A percentile compares a stretch with the other conserved stretches of the same genome.
phyloP scores from a whole-genome alignment of 2,329 filamentous ascomycete species.

The Fusarium bulbicola region DNA sequence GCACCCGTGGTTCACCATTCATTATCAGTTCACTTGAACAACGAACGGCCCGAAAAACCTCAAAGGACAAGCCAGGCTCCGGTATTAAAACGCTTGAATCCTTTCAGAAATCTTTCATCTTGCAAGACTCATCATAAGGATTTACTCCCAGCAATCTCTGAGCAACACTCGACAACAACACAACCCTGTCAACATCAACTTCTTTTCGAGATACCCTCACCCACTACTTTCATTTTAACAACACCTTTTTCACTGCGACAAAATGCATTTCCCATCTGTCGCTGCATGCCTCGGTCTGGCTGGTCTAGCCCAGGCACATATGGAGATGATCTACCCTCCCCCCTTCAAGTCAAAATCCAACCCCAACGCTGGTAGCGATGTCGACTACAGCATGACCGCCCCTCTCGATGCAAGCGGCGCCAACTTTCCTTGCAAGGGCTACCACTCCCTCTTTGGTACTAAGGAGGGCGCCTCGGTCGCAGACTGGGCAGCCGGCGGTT shows the following conservation, averaged over 20 bases:
- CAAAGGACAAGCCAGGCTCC: conserved; percentile 16
- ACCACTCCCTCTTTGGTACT: conserved; percentile 59
- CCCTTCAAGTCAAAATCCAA: conserved; percentile 65
- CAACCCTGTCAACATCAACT: conserved; percentile 3
- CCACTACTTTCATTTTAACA: not conserved
- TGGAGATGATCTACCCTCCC: conserved; percentile 63
- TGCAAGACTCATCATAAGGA: conserved; percentile 1
- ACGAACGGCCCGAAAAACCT: conserved; percentile 6
- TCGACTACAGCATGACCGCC: conserved; percentile 77
- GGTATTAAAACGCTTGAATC: conserved; percentile 25
- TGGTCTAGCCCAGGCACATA: conserved; percentile 61
- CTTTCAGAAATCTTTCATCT: conserved; percentile 23
- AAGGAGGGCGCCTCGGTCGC: conserved; percentile 62
- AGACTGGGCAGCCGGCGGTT: conserved; percentile 68
- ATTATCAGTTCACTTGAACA: conserved; percentile 34
- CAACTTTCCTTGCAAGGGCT: conserved; percentile 82
- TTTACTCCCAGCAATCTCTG: conserved; percentile 9
- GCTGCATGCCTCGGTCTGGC: conserved; percentile 54
- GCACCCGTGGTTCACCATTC: conserved; percentile 21
- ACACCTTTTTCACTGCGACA: conserved; percentile 1
- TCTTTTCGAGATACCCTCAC: conserved; percentile 25
- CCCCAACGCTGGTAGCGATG: conserved; percentile 54
- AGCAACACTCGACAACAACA: conserved; percentile 17
- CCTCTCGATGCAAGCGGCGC: conserved; percentile 69
- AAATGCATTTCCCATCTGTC: conserved; percentile 54